A percentile compares a stretch with the other conserved stretches of the same genome.
phyloP scores from a whole-genome alignment of 2,329 filamentous ascomycete genomes.

The Colletotrichum navitas region DNA sequence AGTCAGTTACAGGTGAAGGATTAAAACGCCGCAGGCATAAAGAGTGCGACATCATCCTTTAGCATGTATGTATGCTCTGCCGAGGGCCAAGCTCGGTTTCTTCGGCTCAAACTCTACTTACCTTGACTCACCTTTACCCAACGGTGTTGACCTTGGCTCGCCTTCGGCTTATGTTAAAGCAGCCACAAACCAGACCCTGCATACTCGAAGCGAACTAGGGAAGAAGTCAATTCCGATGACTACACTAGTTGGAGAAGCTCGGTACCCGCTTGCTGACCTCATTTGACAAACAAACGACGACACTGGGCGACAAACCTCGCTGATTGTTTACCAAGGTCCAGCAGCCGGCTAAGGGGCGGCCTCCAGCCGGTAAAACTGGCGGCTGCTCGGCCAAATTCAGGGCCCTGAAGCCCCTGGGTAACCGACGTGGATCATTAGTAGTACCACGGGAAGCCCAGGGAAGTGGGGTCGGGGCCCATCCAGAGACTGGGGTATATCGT shows the following conservation, averaged over 20 bases:
- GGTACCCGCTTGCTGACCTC: conserved; percentile 1
- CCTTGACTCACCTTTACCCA: background rate
- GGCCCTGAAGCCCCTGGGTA: conserved; percentile 2
- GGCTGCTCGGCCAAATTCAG: conserved; percentile 13
- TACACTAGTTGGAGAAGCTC: conserved; percentile 19
- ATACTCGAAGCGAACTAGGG: background rate
- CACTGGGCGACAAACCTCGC: background rate
- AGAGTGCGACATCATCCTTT: background rate
- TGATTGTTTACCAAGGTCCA: conserved; percentile 28
- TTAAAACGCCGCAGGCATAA: background rate
- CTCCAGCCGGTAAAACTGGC: conserved; percentile 9
- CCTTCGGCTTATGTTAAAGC: background rate
- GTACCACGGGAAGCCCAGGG: conserved; percentile 13
- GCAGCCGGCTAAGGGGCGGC: conserved; percentile 19
- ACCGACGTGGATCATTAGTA: conserved; percentile 34
- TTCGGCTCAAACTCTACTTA: background rate
- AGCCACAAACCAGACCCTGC: background rate
- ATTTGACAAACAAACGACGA: conserved; percentile 4
- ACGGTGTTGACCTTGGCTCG: background rate
- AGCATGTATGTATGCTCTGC: background rate
- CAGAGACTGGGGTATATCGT: conserved; percentile 10
- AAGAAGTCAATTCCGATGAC: background rate
- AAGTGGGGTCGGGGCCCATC: conserved; percentile 10
- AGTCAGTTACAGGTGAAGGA: background rate
- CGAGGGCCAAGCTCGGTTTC: background rate